Percentiles rank a stretch among this genome's conserved stretches.
These are phyloP conservation scores for Diutina rugosa DNA, from an alignment of 1,139 yeast species.

Conservation along the genomic window DNA sequence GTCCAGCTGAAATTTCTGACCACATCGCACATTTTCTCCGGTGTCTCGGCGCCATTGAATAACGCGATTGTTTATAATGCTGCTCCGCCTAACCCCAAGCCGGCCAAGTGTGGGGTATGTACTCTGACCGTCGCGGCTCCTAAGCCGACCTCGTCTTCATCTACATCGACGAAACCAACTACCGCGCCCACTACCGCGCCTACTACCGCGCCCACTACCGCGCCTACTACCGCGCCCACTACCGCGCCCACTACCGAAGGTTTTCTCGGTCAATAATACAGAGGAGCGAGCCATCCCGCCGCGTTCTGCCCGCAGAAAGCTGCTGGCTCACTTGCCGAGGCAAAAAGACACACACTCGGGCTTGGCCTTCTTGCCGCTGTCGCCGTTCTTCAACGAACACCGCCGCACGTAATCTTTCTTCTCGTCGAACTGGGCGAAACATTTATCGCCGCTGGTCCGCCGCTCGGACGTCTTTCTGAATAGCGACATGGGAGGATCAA, in stretches of 20 bases:
- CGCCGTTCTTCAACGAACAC: neutral
- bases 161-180: neutral
- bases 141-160: neutral
- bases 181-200: neutral
- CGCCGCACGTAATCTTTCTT: conserved; percentile 1
- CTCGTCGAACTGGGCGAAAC: neutral
- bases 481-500: neutral
- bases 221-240: neutral
- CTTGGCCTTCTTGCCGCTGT: neutral
- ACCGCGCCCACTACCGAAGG: neutral
- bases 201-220: neutral
- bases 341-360: conserved; percentile 1
- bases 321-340: neutral
- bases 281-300: neutral
- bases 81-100: neutral
- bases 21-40: neutral
- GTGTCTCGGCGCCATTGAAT: neutral
- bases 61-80: neutral
- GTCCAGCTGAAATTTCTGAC: neutral
- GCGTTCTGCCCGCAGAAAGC: neutral
- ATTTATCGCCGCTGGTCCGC: neutral
- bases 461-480: conserved; percentile 1
- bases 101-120: neutral
- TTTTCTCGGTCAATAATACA: neutral
- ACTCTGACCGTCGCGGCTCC: neutral